These are phyloP conservation scores for Dendrocalamus latiflorus DNA, from an alignment of 202 grass and related monocot species.

Conservation along the genomic window DNA sequence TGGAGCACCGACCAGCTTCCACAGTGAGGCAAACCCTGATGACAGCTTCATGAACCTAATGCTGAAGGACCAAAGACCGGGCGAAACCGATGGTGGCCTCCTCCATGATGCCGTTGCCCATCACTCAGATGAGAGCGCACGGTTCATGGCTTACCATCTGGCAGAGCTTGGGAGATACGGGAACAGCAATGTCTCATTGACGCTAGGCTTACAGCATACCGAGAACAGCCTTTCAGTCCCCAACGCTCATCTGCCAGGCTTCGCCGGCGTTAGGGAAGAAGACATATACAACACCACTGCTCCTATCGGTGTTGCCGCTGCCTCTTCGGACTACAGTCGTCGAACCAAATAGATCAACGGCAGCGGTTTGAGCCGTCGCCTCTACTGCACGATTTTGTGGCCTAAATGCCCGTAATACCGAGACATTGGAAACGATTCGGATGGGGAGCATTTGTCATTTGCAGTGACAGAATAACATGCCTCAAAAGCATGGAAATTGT, in stretches of 20 bases:
- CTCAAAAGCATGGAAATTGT: slow-evolving; percentile 45
- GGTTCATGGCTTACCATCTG: no score
- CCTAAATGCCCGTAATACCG: slow-evolving; percentile 33
- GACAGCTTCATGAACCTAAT: slow-evolving; percentile 89
- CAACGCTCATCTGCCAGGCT: slow-evolving; percentile 43
- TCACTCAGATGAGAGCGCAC: no score
- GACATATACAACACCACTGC: slow-evolving; percentile 43
- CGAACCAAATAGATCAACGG: slow-evolving; percentile 43
- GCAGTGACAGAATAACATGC: slow-evolving; percentile 50
- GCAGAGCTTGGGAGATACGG: no score
- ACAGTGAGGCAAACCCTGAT: slow-evolving; percentile 45
- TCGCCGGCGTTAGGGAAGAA: slow-evolving; percentile 36
- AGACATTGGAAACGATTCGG: slow-evolving; percentile 14
- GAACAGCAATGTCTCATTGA: no score
- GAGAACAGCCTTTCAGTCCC: slow-evolving; percentile 44
- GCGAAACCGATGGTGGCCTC: slow-evolving; percentile 30
- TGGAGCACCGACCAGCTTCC: slow-evolving; percentile 37
- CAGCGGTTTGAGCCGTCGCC: slow-evolving; percentile 44
- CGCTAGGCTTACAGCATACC: no score
- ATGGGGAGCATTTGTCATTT: slow-evolving; percentile 42
- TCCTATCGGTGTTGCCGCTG: background rate
- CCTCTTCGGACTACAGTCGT: slow-evolving; percentile 33
- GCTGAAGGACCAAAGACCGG: slow-evolving; percentile 59
- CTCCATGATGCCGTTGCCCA: no score
- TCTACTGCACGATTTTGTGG: slow-evolving; percentile 88